Conservation (phyloP, 306 rosid genomes). For the Lablab purpureus region DNA sequence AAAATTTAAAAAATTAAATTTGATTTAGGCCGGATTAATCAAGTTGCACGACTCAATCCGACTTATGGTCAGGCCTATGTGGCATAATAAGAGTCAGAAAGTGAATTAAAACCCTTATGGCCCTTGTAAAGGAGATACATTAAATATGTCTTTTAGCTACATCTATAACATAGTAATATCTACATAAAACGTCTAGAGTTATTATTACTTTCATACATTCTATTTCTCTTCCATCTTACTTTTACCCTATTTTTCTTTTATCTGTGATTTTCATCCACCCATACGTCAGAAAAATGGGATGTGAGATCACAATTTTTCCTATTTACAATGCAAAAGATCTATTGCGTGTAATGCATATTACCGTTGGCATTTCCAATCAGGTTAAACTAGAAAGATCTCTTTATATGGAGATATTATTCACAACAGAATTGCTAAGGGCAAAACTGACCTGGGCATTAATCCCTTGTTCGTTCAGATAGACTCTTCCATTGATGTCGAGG, state of each 20-base stretch:
- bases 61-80: too few relatives aligned
- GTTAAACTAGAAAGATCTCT: slow-evolving; percentile 26
- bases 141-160: not conserved
- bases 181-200: not conserved
- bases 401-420: not conserved
- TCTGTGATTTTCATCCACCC: not conserved
- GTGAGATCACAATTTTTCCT: not conserved
- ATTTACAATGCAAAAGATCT: slow-evolving; percentile 12
- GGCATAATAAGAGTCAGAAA: too few relatives aligned
- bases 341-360: slow-evolving; percentile 3
- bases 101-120: too few relatives aligned
- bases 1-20: too few relatives aligned
- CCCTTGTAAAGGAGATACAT: too few relatives aligned
- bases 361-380: slow-evolving; percentile 8
- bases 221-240: not conserved
- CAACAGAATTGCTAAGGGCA: not conserved
- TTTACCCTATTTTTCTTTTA: not conserved
- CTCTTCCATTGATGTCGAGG: slow-evolving; percentile 74
- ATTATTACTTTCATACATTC: not conserved
- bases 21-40: too few relatives aligned
- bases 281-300: not conserved
- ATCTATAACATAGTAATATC: not conserved
- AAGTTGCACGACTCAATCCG: too few relatives aligned
- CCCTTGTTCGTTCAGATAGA: slow-evolving; percentile 87
- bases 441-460: slow-evolving; percentile 90